Base-by-base conservation (phyloP, 495 filamentous ascomycete genomes). In the Penicillium fimorum region DNA sequence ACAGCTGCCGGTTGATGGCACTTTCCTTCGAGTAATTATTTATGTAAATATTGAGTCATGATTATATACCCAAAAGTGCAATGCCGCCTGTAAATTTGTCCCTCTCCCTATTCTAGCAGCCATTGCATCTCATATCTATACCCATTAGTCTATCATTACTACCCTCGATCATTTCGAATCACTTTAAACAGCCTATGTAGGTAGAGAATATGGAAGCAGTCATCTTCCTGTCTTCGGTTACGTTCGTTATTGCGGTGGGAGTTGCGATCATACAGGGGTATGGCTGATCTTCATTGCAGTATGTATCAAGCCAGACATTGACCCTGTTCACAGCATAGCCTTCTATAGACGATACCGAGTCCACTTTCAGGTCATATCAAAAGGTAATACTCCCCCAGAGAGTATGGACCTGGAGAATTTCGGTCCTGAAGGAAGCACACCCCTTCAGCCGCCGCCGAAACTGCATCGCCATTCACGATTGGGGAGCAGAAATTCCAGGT, bases 331-430 rank as follows among this genome's bases (percentile, higher is more conserved):
- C 18, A 65, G 62, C 1, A 9, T 63, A 13, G 17, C 47, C 5
- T 62, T 66, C 25, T 69, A 55, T 48, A 62, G 30, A 38, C 43
- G 48, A 17, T 58, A 66, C 41, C 55, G 56, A 55, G 35, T 64
- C 18, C 60, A 37, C 4, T 17, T 68, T 18, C 53, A 66, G 9
- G 41, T 66, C 25, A 60, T 47, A 15, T 41, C 35, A 22, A 64
- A 60, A 30, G 38, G 11, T 2, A 24, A 13, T 6, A 41, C 51
- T 30, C n/a, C 50, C 18, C 25, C 43, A 9, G n/a, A 42, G 15
- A 50, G 53, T 33, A 20, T 49, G n/a, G 59, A 65, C 13, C 20
- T 62, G 38, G 45, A 60, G 32, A 37, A 9, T 29, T 22, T 40
- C 12, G 56, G 48, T 13, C 43, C 37, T 4, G 45, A 30, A 11